phyloP scores from a whole-genome alignment of 305 asterid species.

The Plantago coronopus region DNA sequence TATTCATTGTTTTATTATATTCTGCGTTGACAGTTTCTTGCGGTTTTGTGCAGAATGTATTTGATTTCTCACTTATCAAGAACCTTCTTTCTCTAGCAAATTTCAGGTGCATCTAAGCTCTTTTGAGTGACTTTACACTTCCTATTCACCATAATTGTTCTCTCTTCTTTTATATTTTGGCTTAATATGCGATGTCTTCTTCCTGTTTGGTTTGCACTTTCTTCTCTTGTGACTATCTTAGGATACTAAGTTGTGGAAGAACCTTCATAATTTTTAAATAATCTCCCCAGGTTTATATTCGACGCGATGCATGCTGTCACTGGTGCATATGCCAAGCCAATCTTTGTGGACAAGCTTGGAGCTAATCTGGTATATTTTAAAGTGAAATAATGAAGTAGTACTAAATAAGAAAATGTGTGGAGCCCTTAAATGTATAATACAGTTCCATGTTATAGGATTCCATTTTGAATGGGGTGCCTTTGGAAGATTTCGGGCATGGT shows the following conservation, averaged over 20 bases:
- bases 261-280: not conserved
- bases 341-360: constrained; percentile 90
- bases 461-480: constrained; percentile 77
- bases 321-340: constrained; percentile 98
- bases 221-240: no score
- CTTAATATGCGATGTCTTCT: not conserved
- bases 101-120: constrained; percentile 56
- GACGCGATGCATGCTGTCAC: constrained; percentile 99
- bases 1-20: not conserved
- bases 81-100: constrained; percentile 65
- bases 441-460: constrained; percentile 49
- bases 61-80: constrained; percentile 79
- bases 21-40: constrained; percentile 20
- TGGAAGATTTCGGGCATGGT: constrained; percentile 97
- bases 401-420: not conserved
- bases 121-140: constrained; percentile 3
- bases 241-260: no score
- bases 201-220: no score
- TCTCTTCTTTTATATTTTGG: not conserved
- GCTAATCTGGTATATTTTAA: constrained; percentile 58
- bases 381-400: not conserved
- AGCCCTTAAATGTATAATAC: constrained; percentile 11
- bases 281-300: constrained; percentile 64
- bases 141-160: not conserved
- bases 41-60: constrained; percentile 64